Conservation (phyloP, 208 protist genomes). For the Leishmania aethiopica region DNA sequence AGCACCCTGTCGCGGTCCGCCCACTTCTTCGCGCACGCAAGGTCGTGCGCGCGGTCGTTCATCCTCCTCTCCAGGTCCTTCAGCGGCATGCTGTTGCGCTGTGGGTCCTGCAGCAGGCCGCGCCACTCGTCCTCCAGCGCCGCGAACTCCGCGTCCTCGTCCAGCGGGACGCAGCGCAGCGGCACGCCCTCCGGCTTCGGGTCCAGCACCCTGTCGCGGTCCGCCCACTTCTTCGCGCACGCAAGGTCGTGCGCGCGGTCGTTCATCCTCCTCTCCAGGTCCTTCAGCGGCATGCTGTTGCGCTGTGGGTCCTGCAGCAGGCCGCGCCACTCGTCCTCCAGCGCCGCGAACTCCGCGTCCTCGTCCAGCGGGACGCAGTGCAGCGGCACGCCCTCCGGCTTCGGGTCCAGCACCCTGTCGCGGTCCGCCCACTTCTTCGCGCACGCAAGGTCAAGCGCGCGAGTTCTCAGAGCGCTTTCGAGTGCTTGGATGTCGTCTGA, state of each 20-base stretch:
- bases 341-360: slow-evolving; percentile 32
- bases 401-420: slow-evolving; percentile 34
- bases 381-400: slow-evolving; percentile 55
- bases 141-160: slow-evolving; percentile 38
- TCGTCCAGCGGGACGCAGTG: slow-evolving; percentile 38
- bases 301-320: slow-evolving; percentile 12
- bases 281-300: slow-evolving; percentile 8
- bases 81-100: slow-evolving; percentile 32
- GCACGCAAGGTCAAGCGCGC: slow-evolving; percentile 44
- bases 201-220: slow-evolving; percentile 44
- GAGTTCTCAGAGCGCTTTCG: slow-evolving; percentile 53
- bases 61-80: slow-evolving; percentile 24
- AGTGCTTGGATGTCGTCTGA: neutral
- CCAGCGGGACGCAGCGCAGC: slow-evolving; percentile 37
- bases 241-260: slow-evolving; percentile 52
- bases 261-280: slow-evolving; percentile 39
- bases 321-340: slow-evolving; percentile 31
- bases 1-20: slow-evolving; percentile 39
- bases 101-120: slow-evolving; percentile 8
- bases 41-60: slow-evolving; percentile 37
- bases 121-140: slow-evolving; percentile 28
- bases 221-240: slow-evolving; percentile 31
- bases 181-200: slow-evolving; percentile 50
- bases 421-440: slow-evolving; percentile 44
- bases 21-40: slow-evolving; percentile 47